Base-by-base conservation (phyloP, 2,329 filamentous ascomycete genomes). In the Lecanicillium sp. region DNA sequence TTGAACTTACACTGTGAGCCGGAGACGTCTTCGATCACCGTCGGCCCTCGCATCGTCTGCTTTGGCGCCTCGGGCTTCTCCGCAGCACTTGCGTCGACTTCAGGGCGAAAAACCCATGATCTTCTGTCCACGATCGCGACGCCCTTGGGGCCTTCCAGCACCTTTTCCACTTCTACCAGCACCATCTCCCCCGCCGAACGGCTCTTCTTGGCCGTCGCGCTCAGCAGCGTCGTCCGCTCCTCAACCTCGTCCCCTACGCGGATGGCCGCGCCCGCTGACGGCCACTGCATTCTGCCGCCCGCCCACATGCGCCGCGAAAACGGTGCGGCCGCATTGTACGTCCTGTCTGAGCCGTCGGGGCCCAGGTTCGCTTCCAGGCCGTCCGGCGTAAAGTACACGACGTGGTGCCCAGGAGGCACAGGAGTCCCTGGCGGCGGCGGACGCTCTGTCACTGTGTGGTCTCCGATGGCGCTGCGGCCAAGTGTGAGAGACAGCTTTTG, bases 301-400 rank as follows among this genome's bases (percentile, higher is more conserved):
- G 81, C 81, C 82, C 82, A 85, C 81, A 85, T 84, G 11, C 81
- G 70, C 24, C 81, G 64, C 2, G 78, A 81, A 49, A 83, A 85
- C 0, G 80, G 80, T 3, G 64, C 52, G 0, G 77, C 70, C 0
- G 80, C 74, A 54, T 83, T 84, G 58, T 79, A 84, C 0, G 74
- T 74, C 1, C 59, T 64, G 62, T 85, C 81, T 0, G 77, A 81
- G 12, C 82, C 82, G 59, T 86, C 81, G 0, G 59, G 52, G 0
- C 79, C 80, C 1, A 85, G 68, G 6, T 77, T 69, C 1, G 58
- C 52, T 55, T 84, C 81, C 0, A 77, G 52, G 4, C 75, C 74
- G 0, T 66, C 65, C 0, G 81, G 79, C 0, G 79, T 82, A 57
- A 85, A 84, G 59, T 84, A 85, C 0, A 73, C 74, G 0, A 85